Evolutionary conservation across 805 yeast species (phyloP).

Genomic region (Spathaspora hagerdaliae): DNA sequence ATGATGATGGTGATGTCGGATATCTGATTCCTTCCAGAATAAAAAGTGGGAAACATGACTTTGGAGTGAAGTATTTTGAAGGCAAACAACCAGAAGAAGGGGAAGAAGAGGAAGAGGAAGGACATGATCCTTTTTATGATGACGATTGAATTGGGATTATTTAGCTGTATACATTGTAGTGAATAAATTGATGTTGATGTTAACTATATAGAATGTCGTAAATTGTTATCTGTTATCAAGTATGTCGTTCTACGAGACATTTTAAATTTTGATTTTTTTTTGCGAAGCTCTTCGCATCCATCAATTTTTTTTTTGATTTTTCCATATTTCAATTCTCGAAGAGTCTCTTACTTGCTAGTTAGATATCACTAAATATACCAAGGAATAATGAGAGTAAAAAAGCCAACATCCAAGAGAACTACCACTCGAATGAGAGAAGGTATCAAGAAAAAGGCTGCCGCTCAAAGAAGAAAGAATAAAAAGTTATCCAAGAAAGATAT

Average conservation of each 20-base stretch:
- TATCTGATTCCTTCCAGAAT: constrained; percentile 7
- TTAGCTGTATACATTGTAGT: no score
- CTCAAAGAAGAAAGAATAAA: constrained; percentile 81
- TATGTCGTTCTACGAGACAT: neutral
- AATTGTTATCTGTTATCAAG: neutral
- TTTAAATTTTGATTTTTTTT: neutral
- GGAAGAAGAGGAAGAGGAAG: neutral
- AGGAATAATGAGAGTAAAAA: constrained; percentile 42
- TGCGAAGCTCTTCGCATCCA: neutral
- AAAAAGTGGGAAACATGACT: constrained; percentile 3
- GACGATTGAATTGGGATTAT: neutral
- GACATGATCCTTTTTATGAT: neutral
- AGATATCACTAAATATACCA: neutral
- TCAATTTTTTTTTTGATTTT: neutral
- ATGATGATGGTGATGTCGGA: constrained; percentile 1
- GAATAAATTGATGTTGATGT: no score
- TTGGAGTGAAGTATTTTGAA: constrained; percentile 1
- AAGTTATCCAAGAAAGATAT: constrained; percentile 83
- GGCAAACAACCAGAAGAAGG: neutral
- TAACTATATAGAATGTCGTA: neutral
- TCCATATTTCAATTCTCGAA: neutral
- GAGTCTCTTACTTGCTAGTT: neutral
- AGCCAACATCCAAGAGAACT: constrained; percentile 80
- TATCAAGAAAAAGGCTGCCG: constrained; percentile 91
- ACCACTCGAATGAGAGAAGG: constrained; percentile 96